These are phyloP conservation scores for Yamadazyma siamensis DNA, from an alignment of 1,139 yeast genomes.

Conservation along the genomic window DNA sequence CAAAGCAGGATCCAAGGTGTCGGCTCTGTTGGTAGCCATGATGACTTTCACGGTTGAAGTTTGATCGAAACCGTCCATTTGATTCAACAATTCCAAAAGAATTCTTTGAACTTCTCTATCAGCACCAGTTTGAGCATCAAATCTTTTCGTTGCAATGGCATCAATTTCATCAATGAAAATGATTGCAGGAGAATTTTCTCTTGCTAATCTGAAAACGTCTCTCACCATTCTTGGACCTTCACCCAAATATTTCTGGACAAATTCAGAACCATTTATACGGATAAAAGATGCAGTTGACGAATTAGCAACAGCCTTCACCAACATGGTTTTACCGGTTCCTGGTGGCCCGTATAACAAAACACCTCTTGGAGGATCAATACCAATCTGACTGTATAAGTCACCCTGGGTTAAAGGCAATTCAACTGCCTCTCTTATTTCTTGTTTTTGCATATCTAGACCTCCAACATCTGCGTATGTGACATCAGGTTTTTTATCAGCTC, in stretches of 20 bases:
- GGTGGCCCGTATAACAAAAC: conserved; percentile 97
- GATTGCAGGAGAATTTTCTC: conserved; percentile 96
- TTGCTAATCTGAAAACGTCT: conserved; percentile 93
- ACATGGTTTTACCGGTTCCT: conserved; percentile 98
- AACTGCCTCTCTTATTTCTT: conserved; percentile 97
- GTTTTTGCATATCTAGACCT: conserved; percentile 98
- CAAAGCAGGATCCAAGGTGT: conserved; percentile 94
- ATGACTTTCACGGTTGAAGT: conserved; percentile 92
- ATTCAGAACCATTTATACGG: conserved; percentile 96
- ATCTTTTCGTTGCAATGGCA: conserved; percentile 98
- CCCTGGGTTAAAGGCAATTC: conserved; percentile 96
- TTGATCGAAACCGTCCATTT: conserved; percentile 99
- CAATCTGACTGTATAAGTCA: conserved; percentile 93
- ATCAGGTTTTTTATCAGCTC: conserved; percentile 91
- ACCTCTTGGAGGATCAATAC: conserved; percentile 99
- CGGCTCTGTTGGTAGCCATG: conserved; percentile 99
- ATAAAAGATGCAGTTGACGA: conserved; percentile 93
- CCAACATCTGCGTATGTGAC: conserved; percentile 93
- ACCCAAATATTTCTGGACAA: conserved; percentile 96
- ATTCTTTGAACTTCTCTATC: conserved; percentile 99
- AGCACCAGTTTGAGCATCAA: conserved; percentile 99
- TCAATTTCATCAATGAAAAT: conserved; percentile 98
- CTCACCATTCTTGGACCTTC: conserved; percentile 99
- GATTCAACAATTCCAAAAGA: conserved; percentile 89
- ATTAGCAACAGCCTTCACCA: conserved; percentile 98